Evolutionary conservation across 495 filamentous ascomycete species (phyloP), one percentile per base, ranked within the genome.

Genomic region (Lophiostoma macrostomum): DNA sequence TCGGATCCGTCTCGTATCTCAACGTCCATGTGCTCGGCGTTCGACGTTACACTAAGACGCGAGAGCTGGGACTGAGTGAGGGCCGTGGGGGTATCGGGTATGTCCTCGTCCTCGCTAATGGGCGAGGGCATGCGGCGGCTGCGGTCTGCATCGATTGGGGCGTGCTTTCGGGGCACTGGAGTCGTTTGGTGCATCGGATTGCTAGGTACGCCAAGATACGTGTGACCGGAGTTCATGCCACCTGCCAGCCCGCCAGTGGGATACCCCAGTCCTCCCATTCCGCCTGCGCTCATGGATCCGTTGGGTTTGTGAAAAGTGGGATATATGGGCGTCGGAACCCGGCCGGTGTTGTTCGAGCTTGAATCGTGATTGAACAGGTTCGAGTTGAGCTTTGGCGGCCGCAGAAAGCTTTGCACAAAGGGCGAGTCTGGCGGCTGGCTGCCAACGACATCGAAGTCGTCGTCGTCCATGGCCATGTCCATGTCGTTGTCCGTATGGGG

Each of bases 61-160:
- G 54, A 57, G 16, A 67, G 54, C 53, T 64, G 58, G n/a, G 56
- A 65, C 19, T 55, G 57, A 3, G 57, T 56, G 37, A 58, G 43
- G 2, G 48, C 46, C 8, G 57, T 64, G n/a, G 54, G 64, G 19
- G 61, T 58, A 25, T 64, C 55, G 11, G 54, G 56, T 14, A 60
- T 34, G 42, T 58, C 57, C 39, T 80, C 84, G 49, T 74, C 78
- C 57, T 90, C 85, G 47, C 79, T 85, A 50, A 87, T 83, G 4
- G 86, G 86, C 20, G 83, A 88, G 3, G 85, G 85, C 6, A 88
- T 74, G 29, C 80, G 78, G 14, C 79, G 73, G 65, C 74, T 74
- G 56, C 77, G 73, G 41, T 72, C 59, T 39, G 45, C 32, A 24
- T 58, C 47, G 16, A 8, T 14, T 19, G n/a, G 36, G 28, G 1